These are phyloP conservation scores for Candida taoyuanica DNA, from an alignment of 805 yeast genomes.

Conservation along the genomic window DNA sequence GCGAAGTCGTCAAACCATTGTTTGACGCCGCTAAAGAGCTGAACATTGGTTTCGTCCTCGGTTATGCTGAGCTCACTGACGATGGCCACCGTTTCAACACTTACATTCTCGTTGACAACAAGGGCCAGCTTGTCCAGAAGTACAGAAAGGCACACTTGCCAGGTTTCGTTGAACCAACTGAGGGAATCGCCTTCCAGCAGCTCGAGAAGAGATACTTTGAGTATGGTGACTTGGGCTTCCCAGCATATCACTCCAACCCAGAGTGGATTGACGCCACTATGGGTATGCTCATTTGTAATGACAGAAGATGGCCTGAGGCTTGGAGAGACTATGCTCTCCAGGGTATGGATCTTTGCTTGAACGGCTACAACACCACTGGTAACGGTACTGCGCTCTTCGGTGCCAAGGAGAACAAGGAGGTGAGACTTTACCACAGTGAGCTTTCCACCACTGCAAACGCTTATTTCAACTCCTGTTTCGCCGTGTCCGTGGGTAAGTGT, in stretches of 20 bases:
- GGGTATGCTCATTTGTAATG: constrained; percentile 37
- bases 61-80: constrained; percentile 36
- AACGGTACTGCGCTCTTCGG: constrained; percentile 33
- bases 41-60: constrained; percentile 31
- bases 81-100: constrained; percentile 34
- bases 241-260: constrained; percentile 32
- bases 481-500: constrained; percentile 33
- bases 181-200: constrained; percentile 31
- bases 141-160: constrained; percentile 37
- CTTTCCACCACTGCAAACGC: constrained; percentile 32
- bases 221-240: constrained; percentile 35
- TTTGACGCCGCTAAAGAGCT: constrained; percentile 30
- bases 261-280: constrained; percentile 34
- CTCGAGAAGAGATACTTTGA: constrained; percentile 36
- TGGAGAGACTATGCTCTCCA: constrained; percentile 37
- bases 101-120: constrained; percentile 30
- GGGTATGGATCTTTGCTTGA: constrained; percentile 36
- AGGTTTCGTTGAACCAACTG: constrained; percentile 34
- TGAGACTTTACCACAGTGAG: constrained; percentile 32
- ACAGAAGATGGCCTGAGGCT: constrained; percentile 40
- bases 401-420: constrained; percentile 28
- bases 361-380: constrained; percentile 35
- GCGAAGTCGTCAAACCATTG: constrained; percentile 27
- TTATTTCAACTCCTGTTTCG: constrained; percentile 32
- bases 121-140: constrained; percentile 29